Evolutionary conservation across 2,329 filamentous ascomycete genomes (phyloP), one percentile per base, ranked within the genome.

Genomic region (Colletotrichum tropicicola): DNA sequence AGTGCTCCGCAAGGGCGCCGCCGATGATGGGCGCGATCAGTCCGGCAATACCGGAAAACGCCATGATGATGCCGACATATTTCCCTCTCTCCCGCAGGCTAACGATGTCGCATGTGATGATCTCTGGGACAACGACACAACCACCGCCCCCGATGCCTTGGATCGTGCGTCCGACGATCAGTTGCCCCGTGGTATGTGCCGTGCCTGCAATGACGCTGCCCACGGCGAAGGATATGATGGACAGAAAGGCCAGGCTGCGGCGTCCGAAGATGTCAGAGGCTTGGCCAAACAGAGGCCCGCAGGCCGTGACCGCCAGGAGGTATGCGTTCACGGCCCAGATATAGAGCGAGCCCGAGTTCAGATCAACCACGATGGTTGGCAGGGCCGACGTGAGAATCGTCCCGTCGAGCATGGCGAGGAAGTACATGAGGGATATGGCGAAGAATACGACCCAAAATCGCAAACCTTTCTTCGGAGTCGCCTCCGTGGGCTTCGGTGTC

Each of bases 151-250:
- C 78, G 2, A 77, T 54, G 0, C 88, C 87, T 62, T 89, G 85
- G 1, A 89, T 68, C 0, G 65, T 72, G 3, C 79, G 74, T 6
- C 77, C 80, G 4, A 77, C 79, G 13, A 91, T 85, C 2, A 91
- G 74, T 69, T 82, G 81, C 0, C 66, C 70, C 1, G 74, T 76
- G 6, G 68, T 80, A 0, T 70, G 75, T 0, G 87, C 82, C 1
- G 79, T 80, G 0, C 84, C 87, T 44, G 77, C 80, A 2, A 89
- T 75, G 0, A 80, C 83, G 60, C 85, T 87, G 0, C 86, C 87
- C 0, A 88, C 68, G 0, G 76, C 77, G 63, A 88, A 87, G 1
- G 85, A 64, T 12, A 72, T 75, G 2, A 86, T 77, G 4, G 80
- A 72, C 6, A 70, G 49, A 0, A 86, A 72, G 19, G 76, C 74